A percentile compares a stretch with the other conserved stretches of the same genome.
Conservation (phyloP, 345 rosid species). For the Erucastrum elatum region DNA sequence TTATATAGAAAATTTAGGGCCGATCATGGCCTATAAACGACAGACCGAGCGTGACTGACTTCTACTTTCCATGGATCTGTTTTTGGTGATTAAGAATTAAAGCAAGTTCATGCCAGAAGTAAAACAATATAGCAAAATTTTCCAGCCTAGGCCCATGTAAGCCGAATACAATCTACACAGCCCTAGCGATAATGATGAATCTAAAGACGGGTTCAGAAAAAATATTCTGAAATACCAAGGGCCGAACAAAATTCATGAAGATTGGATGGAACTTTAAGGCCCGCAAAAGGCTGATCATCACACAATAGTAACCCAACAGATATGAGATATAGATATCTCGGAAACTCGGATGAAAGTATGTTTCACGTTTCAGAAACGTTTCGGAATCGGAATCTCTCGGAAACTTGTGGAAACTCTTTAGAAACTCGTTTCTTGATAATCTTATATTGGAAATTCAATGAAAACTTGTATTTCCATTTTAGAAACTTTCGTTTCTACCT, state of each 20-base stretch:
- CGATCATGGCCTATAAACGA: conserved; percentile 1
- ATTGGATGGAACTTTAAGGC: not conserved
- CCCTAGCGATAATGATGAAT: not conserved
- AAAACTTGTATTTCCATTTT: no score
- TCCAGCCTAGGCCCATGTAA: not conserved
- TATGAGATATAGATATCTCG: not conserved
- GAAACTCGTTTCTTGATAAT: no score
- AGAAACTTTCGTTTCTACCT: no score
- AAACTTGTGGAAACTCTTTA: no score
- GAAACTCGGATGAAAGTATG: no score
- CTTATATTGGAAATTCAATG: no score
- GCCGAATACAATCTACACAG: not conserved
- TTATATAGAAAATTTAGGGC: not conserved
- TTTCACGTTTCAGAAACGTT: no score
- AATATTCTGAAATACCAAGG: not conserved
- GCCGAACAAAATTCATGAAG: not conserved
- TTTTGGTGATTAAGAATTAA: not conserved
- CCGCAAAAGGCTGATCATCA: not conserved
- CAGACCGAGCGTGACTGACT: not conserved
- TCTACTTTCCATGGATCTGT: not conserved
- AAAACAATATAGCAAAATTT: no score
- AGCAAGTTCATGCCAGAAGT: not conserved
- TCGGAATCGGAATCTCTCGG: no score
- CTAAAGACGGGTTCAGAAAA: not conserved
- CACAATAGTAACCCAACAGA: not conserved